phyloP scores from a whole-genome alignment of 2,329 filamentous ascomycete genomes.

The Alternaria viburni region DNA sequence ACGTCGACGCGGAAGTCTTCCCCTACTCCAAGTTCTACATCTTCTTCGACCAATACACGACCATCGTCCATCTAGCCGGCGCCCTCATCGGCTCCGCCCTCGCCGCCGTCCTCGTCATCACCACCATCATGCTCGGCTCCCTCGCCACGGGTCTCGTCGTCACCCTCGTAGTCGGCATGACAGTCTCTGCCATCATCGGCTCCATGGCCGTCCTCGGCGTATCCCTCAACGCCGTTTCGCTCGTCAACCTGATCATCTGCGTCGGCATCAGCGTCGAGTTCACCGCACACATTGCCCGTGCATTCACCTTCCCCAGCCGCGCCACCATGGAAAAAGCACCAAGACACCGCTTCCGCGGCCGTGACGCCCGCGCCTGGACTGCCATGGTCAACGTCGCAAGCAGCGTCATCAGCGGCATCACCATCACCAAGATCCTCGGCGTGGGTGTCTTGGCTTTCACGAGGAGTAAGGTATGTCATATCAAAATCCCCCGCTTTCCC shows the following conservation, averaged over 20 bases:
- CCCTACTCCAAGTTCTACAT: constrained; percentile 98
- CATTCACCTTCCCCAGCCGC: constrained; percentile 90
- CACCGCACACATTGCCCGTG: constrained; percentile 93
- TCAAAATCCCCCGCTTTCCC: too few species aligned
- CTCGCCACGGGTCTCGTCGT: constrained; percentile 81
- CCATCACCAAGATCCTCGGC: constrained; percentile 90
- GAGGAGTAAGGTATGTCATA: constrained; percentile 69
- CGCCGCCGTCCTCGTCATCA: constrained; percentile 82
- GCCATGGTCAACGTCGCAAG: constrained; percentile 93
- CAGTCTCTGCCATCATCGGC: constrained; percentile 89
- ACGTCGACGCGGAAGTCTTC: constrained; percentile 83
- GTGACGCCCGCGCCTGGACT: constrained; percentile 88
- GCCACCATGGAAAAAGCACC: constrained; percentile 80
- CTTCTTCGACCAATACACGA: constrained; percentile 96
- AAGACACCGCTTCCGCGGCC: constrained; percentile 75
- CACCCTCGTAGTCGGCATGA: constrained; percentile 89
- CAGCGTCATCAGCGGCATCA: constrained; percentile 95
- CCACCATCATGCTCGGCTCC: constrained; percentile 82
- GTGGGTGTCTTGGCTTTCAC: constrained; percentile 94
- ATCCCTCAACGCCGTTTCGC: constrained; percentile 89
- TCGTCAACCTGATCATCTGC: constrained; percentile 96
- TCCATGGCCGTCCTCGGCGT: constrained; percentile 90
- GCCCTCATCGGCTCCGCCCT: constrained; percentile 82
- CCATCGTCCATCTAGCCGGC: constrained; percentile 80
- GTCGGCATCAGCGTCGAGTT: constrained; percentile 97